Conservation (phyloP, 345 rosid species). For the Syzygium aqueum region DNA sequence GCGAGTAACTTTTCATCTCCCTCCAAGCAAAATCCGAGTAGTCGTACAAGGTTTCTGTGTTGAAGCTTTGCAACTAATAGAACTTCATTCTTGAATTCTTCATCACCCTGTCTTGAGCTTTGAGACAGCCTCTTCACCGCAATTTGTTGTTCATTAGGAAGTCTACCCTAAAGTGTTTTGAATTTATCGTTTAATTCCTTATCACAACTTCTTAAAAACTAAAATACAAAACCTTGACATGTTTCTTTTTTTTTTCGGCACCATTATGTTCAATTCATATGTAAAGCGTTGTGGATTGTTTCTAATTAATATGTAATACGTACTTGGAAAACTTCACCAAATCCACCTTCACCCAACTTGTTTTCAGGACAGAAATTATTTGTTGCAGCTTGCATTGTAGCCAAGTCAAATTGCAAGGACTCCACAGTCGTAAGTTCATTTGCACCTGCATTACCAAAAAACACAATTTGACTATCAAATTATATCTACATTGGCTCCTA, state of each 20-base stretch:
- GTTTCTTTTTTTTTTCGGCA: neutral
- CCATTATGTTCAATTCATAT: neutral
- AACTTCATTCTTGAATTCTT: constrained; percentile 5
- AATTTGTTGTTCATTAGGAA: constrained; percentile 22
- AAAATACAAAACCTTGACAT: neutral
- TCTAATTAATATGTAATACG: neutral
- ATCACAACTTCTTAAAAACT: neutral
- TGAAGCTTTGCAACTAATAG: neutral
- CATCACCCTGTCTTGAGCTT: constrained; percentile 27
- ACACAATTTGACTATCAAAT: neutral
- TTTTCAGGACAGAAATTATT: constrained; percentile 34
- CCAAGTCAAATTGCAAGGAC: constrained; percentile 32
- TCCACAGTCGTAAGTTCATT: constrained; percentile 21
- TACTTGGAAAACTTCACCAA: constrained; percentile 63
- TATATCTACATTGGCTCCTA: neutral
- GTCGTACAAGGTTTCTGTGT: neutral
- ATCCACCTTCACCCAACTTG: constrained; percentile 68
- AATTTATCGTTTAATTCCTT: neutral
- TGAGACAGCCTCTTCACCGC: constrained; percentile 43
- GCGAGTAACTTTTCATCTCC: neutral
- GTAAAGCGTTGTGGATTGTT: neutral
- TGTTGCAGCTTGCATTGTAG: constrained; percentile 32
- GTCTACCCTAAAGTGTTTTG: constrained; percentile 21
- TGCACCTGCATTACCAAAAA: constrained; percentile 7
- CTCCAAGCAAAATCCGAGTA: neutral